These are phyloP conservation scores for Rhypophila decipiens DNA, from an alignment of 495 filamentous ascomycete species.

Conservation along the genomic window DNA sequence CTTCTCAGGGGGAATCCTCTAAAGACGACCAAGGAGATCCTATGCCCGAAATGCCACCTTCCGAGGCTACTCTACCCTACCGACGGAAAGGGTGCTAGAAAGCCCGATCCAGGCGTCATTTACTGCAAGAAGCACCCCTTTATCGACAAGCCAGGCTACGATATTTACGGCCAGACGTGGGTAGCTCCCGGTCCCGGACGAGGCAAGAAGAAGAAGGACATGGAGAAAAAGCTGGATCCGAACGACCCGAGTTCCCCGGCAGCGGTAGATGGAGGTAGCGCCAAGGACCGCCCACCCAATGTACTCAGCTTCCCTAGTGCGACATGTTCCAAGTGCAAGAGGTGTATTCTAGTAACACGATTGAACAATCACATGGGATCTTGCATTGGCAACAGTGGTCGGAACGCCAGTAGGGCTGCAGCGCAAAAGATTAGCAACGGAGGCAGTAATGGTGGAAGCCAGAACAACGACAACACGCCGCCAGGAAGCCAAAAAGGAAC, in stretches of 20 bases:
- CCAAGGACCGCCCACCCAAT: constrained; percentile 45
- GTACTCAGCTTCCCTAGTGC: constrained; percentile 58
- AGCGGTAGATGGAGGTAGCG: constrained; percentile 40
- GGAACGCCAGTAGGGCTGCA: constrained; percentile 56
- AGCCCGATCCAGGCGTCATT: constrained; percentile 54
- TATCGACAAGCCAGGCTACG: constrained; percentile 65
- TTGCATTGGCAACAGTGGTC: constrained; percentile 69
- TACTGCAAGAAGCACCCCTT: constrained; percentile 76
- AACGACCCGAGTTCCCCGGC: constrained; percentile 38
- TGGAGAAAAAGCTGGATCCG: constrained; percentile 49
- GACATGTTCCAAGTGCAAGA: constrained; percentile 48
- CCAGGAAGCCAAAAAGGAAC: constrained; percentile 54
- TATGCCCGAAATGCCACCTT: constrained; percentile 59
- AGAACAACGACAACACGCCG: constrained; percentile 47
- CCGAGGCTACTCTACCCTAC: constrained; percentile 59
- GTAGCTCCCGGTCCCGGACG: constrained; percentile 45
- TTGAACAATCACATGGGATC: constrained; percentile 74
- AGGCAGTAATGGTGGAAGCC: constrained; percentile 37
- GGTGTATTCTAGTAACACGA: constrained; percentile 46
- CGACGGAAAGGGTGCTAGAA: constrained; percentile 52
- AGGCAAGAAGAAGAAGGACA: constrained; percentile 56
- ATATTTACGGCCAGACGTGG: constrained; percentile 78
- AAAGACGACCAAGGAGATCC: constrained; percentile 63
- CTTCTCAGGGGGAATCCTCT: constrained; percentile 71
- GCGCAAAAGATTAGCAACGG: constrained; percentile 50